Evolutionary conservation across 345 rosid genomes (phyloP).

Genomic region (Turritis glabra): DNA sequence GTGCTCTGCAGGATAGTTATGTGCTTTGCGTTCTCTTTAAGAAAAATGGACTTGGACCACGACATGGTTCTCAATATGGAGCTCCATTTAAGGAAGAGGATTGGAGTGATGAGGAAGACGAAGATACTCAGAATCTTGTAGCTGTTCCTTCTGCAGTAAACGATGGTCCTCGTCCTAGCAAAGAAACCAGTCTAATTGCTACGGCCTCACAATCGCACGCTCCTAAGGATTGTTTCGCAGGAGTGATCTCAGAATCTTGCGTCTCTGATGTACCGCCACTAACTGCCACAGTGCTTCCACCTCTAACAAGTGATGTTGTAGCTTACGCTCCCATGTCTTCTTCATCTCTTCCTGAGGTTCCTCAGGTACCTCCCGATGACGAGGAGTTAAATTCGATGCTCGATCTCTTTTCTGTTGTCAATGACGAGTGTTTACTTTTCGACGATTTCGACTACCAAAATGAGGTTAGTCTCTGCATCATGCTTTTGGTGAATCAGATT

Average conservation of each 20-base stretch:
- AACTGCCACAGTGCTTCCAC: conserved; percentile 23
- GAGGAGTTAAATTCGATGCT: conserved; percentile 36
- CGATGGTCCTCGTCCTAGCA: background rate
- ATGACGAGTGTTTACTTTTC: background rate
- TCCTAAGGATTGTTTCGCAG: conserved; percentile 18
- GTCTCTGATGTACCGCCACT: conserved; percentile 34
- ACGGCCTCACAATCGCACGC: background rate
- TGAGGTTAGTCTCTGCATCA: conserved; percentile 34
- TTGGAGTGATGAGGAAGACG: conserved; percentile 58
- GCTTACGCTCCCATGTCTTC: conserved; percentile 6
- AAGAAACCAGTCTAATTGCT: conserved; percentile 21
- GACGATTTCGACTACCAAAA: conserved; percentile 14
- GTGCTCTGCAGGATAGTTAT: conserved; percentile 47
- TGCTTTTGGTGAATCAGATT: background rate
- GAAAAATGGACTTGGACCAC: conserved; percentile 78
- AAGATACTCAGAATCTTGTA: conserved; percentile 2
- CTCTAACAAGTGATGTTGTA: conserved; percentile 6
- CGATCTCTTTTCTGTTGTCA: conserved; percentile 37
- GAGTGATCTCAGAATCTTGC: conserved; percentile 33
- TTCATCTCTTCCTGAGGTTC: conserved; percentile 16
- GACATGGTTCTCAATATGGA: conserved; percentile 77
- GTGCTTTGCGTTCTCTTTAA: conserved; percentile 56
- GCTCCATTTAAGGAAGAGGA: conserved; percentile 77
- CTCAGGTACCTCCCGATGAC: conserved; percentile 16
- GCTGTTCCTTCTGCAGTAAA: conserved; percentile 17